Evolutionary conservation across 176 grass and related monocot genomes (phyloP), one percentile per base, ranked within the genome.

Genomic region (Alopecurus myosuroides): DNA sequence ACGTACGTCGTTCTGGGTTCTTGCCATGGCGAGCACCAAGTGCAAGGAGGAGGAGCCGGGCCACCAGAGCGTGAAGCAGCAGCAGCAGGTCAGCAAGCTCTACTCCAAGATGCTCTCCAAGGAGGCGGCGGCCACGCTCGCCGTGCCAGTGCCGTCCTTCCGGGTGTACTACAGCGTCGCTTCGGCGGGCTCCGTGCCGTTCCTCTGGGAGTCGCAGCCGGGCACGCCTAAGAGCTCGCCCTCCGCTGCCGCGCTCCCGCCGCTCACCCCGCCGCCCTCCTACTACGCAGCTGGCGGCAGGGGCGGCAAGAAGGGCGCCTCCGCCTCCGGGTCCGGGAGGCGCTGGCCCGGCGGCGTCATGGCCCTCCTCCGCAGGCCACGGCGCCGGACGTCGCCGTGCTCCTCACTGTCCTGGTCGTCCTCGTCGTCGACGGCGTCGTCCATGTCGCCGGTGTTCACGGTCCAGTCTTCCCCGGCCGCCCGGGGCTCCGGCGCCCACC

Each of bases 191-290:
- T 86, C 85, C 9, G 88, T 90, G 75, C 88, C 88, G 8, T 90
- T 90, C 68, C 67, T 84, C 23, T 90, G 88, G 88, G 88, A 90
- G 58, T 90, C 88, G 67, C 85, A 80, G 84, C 88, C 88, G 9
- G 88, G 86, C 70, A 91, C 89, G 71, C 85, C 89, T 81, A 91
- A 88, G 86, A 82, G 66, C 63, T 70, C 72, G 28, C 29, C 86
- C 26, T 88, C 86, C 42, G 34, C 63, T 0, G 63, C 82, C 52
- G 29, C 71, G 28, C 77, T 88, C 60, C 85, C 82, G 11, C 89
- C 89, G 30, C 89, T 88, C 82, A 88, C 89, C 6, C 89, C 89
- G 22, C 89, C 89, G 35, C 89, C 89, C 7, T 91, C 89, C 28
- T 91, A 88, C 89, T 91, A 88, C 77, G 1, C 81, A 6, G 17